Evolutionary conservation across 176 grass and related monocot genomes (phyloP), one percentile per base, ranked within the genome.

Genomic region (Aegilops speltoides): DNA sequence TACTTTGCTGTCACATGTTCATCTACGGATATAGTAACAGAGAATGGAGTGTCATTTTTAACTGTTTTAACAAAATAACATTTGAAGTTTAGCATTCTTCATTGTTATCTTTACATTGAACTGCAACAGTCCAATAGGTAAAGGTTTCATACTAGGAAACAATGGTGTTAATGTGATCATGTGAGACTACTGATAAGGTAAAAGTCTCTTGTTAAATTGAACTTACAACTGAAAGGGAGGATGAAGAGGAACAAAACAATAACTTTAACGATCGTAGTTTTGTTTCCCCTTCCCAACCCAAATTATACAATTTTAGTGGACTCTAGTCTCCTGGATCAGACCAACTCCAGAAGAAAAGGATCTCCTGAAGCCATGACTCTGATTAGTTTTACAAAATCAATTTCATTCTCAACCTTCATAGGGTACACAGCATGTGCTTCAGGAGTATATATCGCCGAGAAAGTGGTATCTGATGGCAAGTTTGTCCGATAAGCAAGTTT

Each of bases 341-440:
- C 82, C 89, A 98, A 76, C 76, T 95, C 96, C 75, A 84, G 85
- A 45, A 98, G 87, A 86, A 98, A 94, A 46, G 93, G 93, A 82
- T 98, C 96, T 70, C 91, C 88, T 74, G 66, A 82, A 86, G 91
- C 80, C 96, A 95, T 98, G 78, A 79, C 68, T 87, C 93, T 85
- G n/a, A 98, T 86, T 46, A 95, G 82, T 19, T 92, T 95, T 82
- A 98, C 67, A 82, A 98, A 98, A 82, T 98, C 91, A 6, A 89
- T 75, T 91, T 95, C 96, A 68, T 91, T 93, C 61, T 88, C 84
- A 82, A 98, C 82, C 89, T 95, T 95, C 73, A 92, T 45, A 38
- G 96, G 93, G 87, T 90, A 98, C 45, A 98, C 91, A 25, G 89
- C 93, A 48, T 94, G 88, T 28, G 83, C 93, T 89, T 95, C 77